These are phyloP conservation scores for Tuber calosporum DNA, from an alignment of 495 filamentous ascomycete species.

Conservation along the genomic window DNA sequence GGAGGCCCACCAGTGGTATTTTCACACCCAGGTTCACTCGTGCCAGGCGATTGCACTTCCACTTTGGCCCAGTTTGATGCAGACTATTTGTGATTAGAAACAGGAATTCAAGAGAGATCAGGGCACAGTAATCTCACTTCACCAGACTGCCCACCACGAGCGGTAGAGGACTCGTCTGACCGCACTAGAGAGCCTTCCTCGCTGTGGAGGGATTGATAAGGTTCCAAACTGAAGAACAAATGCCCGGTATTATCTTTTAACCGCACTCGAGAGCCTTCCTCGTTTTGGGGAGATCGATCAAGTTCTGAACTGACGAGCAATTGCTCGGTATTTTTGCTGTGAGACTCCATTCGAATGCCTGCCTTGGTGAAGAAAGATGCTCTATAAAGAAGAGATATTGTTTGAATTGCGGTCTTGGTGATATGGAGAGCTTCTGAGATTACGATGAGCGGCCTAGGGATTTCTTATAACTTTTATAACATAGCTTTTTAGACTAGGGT, in stretches of 20 bases:
- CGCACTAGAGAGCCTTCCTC: not conserved
- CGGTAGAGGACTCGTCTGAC: not conserved
- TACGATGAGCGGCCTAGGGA: not conserved
- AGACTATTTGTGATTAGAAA: not conserved
- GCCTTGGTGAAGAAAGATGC: not conserved
- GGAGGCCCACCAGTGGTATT: not conserved
- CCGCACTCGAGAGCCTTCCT: not conserved
- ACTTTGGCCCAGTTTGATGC: not conserved
- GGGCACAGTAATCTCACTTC: not conserved
- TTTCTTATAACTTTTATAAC: not conserved
- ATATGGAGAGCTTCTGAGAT: not conserved
- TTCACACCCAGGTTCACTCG: not conserved
- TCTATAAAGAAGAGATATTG: not conserved
- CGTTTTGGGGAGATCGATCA: not conserved
- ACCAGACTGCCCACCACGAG: not conserved
- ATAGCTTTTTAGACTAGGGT: not conserved
- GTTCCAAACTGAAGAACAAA: not conserved
- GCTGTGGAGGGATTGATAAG: not conserved
- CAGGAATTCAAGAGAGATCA: not conserved
- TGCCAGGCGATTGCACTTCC: not conserved
- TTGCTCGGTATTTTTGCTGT: not conserved
- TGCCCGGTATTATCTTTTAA: not conserved
- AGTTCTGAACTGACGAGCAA: not conserved
- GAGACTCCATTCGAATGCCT: not conserved
- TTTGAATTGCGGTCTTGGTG: not conserved